Evolutionary conservation across 352 stramenopile genomes (phyloP).

Genomic region (Phytopythium kandeliae): DNA sequence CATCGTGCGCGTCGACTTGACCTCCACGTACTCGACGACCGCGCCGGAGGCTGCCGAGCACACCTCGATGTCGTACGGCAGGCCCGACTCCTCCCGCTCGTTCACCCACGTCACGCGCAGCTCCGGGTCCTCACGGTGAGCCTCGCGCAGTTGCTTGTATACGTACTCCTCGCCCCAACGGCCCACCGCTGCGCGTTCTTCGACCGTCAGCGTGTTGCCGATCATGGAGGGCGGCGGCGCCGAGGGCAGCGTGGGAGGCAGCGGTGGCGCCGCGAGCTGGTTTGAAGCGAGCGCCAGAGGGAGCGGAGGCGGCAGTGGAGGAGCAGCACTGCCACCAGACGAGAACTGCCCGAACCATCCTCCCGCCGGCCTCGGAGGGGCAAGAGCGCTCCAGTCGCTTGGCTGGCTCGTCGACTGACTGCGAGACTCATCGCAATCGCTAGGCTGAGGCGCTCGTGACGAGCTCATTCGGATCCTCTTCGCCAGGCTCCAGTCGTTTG

Average conservation of each 20-base stretch:
- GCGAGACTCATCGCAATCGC: not conserved
- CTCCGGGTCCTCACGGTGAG: slow-evolving; percentile 27
- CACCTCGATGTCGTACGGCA: slow-evolving; percentile 76
- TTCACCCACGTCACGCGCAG: slow-evolving; percentile 75
- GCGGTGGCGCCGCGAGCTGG: not conserved
- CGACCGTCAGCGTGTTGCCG: slow-evolving; percentile 62
- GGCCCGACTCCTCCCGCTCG: slow-evolving; percentile 67
- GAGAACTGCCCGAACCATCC: not conserved
- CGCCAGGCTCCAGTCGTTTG: slow-evolving; percentile 6
- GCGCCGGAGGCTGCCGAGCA: slow-evolving; percentile 23
- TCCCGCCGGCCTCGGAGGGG: not conserved
- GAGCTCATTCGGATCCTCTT: slow-evolving; percentile 11
- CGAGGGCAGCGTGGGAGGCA: too few species aligned
- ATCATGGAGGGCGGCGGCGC: slow-evolving; percentile 16
- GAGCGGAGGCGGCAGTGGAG: slow-evolving; percentile 8
- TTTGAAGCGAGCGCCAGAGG: not conserved
- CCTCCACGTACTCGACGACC: slow-evolving; percentile 78
- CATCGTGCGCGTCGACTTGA: slow-evolving; percentile 84
- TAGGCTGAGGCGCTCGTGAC: not conserved
- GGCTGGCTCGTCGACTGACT: not conserved
- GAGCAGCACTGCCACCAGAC: slow-evolving; percentile 1
- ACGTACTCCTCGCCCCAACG: slow-evolving; percentile 83
- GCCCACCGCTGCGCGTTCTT: slow-evolving; percentile 72
- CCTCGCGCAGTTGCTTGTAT: slow-evolving; percentile 56
- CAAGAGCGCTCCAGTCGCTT: not conserved